These are phyloP conservation scores for Cyphellophora attinorum DNA, from an alignment of 2,329 filamentous ascomycete genomes.

Conservation along the genomic window DNA sequence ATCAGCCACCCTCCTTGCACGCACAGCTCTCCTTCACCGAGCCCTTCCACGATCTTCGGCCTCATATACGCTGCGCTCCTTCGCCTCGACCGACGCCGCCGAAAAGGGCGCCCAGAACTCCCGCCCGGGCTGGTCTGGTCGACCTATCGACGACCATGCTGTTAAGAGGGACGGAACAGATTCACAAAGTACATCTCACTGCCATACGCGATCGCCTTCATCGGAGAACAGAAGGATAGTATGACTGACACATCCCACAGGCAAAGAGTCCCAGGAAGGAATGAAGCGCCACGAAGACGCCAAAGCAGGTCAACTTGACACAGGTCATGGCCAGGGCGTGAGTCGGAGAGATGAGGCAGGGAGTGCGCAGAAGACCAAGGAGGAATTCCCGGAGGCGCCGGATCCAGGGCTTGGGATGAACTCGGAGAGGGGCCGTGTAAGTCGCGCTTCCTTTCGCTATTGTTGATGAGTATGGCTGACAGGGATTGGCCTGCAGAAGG, in stretches of 20 bases:
- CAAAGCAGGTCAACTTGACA: slow-evolving; percentile 18
- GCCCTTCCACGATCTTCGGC: not conserved
- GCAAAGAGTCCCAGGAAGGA: slow-evolving; percentile 20
- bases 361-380: slow-evolving; percentile 31
- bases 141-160: slow-evolving; percentile 23
- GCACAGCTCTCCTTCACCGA: not conserved
- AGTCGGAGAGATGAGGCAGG: slow-evolving; percentile 30
- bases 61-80: no score
- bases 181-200: no score
- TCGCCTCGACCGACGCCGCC: not conserved
- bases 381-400: slow-evolving; percentile 41
- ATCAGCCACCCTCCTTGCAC: not conserved
- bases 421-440: slow-evolving; percentile 39
- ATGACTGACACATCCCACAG: no score
- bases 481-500: no score
- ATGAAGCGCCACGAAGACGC: slow-evolving; percentile 25
- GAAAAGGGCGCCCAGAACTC: not conserved
- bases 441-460: slow-evolving; percentile 12
- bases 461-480: no score
- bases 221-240: no score
- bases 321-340: slow-evolving; percentile 26
- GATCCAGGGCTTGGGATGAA: slow-evolving; percentile 45
- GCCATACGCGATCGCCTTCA: no score
- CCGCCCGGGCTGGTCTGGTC: slow-evolving; percentile 24
- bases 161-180: slow-evolving; percentile 27